phyloP scores from a whole-genome alignment of 2,329 filamentous ascomycete genomes.

The Cladosporium halotolerans region DNA sequence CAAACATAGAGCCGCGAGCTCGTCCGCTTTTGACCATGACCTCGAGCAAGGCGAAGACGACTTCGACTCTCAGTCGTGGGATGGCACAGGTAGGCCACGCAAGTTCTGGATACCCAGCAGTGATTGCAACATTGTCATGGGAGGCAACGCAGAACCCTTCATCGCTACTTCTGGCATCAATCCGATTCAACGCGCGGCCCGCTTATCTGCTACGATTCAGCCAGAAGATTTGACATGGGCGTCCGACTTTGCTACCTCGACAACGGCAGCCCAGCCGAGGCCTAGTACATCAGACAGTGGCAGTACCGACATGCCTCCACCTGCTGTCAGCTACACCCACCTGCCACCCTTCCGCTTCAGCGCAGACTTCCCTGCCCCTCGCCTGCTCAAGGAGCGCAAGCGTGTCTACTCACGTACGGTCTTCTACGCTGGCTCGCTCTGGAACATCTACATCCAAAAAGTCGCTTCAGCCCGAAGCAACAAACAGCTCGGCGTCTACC shows the following conservation, averaged over 20 bases:
- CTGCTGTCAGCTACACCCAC: conserved; percentile 43
- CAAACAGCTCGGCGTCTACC: conserved; percentile 53
- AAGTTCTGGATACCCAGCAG: conserved; percentile 53
- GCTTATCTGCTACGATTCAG: conserved; percentile 46
- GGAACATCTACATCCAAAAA: conserved; percentile 60
- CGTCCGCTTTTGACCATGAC: conserved; percentile 11
- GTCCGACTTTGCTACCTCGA: conserved; percentile 47
- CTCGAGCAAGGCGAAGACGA: conserved; percentile 22
- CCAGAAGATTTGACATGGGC: conserved; percentile 52
- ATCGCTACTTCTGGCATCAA: conserved; percentile 39
- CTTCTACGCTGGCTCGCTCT: conserved; percentile 53
- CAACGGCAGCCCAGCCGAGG: conserved; percentile 31
- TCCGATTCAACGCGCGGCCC: conserved; percentile 39
- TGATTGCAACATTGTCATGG: conserved; percentile 52
- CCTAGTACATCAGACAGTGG: conserved; percentile 25
- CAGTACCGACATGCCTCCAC: conserved; percentile 12
- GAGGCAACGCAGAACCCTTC: conserved; percentile 48
- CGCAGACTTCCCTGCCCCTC: conserved; percentile 52
- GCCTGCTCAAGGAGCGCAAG: conserved; percentile 53
- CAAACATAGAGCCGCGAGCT: conserved; percentile 34
- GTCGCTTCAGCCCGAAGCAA: conserved; percentile 47
- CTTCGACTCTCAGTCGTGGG: conserved; percentile 46
- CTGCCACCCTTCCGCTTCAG: conserved; percentile 55
- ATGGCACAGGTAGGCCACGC: conserved; percentile 47
- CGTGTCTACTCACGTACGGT: conserved; percentile 53